Base-by-base conservation (phyloP, 495 filamentous ascomycete species). In the Neurospora sublineolata region DNA sequence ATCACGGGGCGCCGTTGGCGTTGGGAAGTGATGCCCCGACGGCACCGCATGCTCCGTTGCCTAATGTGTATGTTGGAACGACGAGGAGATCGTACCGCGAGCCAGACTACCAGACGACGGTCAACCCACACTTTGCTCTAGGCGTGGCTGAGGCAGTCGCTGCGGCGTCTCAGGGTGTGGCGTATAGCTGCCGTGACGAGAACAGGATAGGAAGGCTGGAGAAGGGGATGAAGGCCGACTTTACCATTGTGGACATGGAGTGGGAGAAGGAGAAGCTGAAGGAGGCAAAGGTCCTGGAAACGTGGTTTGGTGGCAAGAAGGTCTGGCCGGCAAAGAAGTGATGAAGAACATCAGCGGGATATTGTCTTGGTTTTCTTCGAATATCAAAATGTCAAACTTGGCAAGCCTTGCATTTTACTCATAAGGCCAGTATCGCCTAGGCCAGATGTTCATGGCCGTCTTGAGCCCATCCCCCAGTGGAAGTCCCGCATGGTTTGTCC, bases 1-100 rank as follows among this genome's bases (percentile, higher is more conserved):
- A 87, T 46, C 76, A 80, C 11, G 86, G 86, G 7, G 86, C 87
- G 0, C 77, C 78, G 9, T 73, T 90, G 5, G 87, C 87, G 0
- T 82, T 91, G 69, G 88, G 89, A 1, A 87, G 86, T 9, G 89
- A 91, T 74, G 82, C 87, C 8, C 88, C 88, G 0, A 90, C 88
- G 0, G 88, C 88, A 3, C 85, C 85, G n/a, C 84, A 88, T 75
- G 71, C 81, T 20, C 84, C 88, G 9, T 72, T 89, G 9, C 80
- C 79, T 30, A 89, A 89, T 74, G 72, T 87, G n/a, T 89, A 90
- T 72, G 85, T 86, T 38, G 88, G 86, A 1, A 87, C 86, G 18
- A 90, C 89, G 64, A 80, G 89, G 40, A 79, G 82, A 44, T 88
- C 86, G 0, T 85, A 85, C 30, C 79, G 86, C 36, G 82, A 87